These are phyloP conservation scores for Hirsutella thompsonii DNA, from an alignment of 2,329 filamentous ascomycete genomes.

Conservation along the genomic window DNA sequence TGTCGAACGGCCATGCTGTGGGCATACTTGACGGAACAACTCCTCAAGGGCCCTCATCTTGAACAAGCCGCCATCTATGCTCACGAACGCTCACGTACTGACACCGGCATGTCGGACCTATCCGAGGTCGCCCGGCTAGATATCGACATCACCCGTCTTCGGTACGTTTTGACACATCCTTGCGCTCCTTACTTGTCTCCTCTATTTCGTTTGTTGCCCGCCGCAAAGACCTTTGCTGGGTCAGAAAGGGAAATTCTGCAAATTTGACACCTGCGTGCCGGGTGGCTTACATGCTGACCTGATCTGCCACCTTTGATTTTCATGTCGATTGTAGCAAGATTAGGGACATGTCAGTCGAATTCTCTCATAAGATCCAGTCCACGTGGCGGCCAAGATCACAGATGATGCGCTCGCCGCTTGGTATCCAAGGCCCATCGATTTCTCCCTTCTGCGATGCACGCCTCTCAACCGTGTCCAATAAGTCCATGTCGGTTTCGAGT, in stretches of 20 bases:
- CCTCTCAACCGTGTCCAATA: slow-evolving; percentile 6
- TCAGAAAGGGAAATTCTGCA: too few relatives aligned
- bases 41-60: slow-evolving; percentile 20
- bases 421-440: slow-evolving; percentile 8
- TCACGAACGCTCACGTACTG: slow-evolving; percentile 13
- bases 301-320: neutral
- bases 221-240: too few relatives aligned
- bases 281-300: neutral
- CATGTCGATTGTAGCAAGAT: slow-evolving; percentile 15
- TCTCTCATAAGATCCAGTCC: slow-evolving; percentile 19
- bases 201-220: too few relatives aligned
- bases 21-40: slow-evolving; percentile 18
- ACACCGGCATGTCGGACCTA: slow-evolving; percentile 16
- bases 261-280: too few relatives aligned
- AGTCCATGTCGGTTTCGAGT: slow-evolving; percentile 6
- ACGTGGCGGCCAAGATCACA: slow-evolving; percentile 16
- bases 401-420: slow-evolving; percentile 5
- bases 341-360: slow-evolving; percentile 18
- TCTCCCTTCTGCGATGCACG: slow-evolving; percentile 11
- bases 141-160: slow-evolving; percentile 17
- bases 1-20: slow-evolving; percentile 19
- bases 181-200: neutral
- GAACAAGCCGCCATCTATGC: slow-evolving; percentile 13
- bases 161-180: slow-evolving; percentile 13
- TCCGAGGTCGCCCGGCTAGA: slow-evolving; percentile 16